Conservation (phyloP, 2,329 filamentous ascomycete species). For the Cylindrodendrum hubeiense region DNA sequence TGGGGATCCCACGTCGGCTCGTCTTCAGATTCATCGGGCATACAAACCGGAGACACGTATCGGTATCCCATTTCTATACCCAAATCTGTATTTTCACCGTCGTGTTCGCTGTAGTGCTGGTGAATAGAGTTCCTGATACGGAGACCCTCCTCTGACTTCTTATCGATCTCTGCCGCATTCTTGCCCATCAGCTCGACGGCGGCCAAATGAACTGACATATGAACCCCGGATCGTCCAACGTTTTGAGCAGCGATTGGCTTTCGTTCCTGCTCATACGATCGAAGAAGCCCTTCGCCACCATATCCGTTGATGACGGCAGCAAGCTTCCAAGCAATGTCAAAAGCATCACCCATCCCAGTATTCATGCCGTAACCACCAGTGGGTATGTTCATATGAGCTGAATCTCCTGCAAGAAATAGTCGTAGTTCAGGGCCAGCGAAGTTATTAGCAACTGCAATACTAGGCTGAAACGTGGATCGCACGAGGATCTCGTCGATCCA, state of each 20-base stretch:
- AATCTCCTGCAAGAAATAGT: conserved; percentile 51
- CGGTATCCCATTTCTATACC: conserved; percentile 47
- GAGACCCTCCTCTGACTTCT: not conserved
- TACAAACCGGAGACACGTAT: conserved; percentile 27
- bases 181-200: conserved; percentile 8
- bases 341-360: conserved; percentile 50
- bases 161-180: not conserved
- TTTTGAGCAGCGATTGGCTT: conserved; percentile 32
- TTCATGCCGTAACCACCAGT: conserved; percentile 54
- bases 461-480: conserved; percentile 34
- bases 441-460: conserved; percentile 33
- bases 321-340: conserved; percentile 52
- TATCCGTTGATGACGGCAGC: conserved; percentile 40
- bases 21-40: not conserved
- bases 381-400: conserved; percentile 52
- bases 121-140: not conserved
- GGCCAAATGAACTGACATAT: conserved; percentile 11
- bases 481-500: conserved; percentile 42
- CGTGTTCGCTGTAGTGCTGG: conserved; percentile 23
- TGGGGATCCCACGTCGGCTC: conserved; percentile 19
- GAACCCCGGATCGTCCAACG: conserved; percentile 28
- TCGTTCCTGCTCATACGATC: conserved; percentile 43
- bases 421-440: conserved; percentile 50
- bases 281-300: conserved; percentile 29
- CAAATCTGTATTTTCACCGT: conserved; percentile 43